Evolutionary conservation across 2,329 filamentous ascomycete genomes (phyloP), one percentile per base, ranked within the genome.

Genomic region (Lecanicillium sp.): DNA sequence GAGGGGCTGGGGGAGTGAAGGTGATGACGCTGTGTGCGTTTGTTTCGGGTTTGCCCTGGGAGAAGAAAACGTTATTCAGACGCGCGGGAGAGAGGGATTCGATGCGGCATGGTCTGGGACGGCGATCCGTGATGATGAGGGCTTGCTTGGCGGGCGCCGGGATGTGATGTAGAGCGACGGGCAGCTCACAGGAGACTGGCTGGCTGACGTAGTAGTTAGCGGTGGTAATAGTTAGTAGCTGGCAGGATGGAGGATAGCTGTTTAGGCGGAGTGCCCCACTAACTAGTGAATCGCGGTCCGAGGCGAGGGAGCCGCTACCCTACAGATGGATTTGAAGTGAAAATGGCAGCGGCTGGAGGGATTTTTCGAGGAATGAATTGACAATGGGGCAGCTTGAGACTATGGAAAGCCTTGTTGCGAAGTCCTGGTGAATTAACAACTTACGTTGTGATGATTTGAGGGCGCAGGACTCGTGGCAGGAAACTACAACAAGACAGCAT

Each of bases 131-230:
- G 29, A 37, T 26, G 29, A 37, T 26, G 27, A n/a, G 24, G 20
- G 37, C 36, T 21, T 17, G 36, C 19, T 24, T 14, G 20, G 36
- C 15, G 20, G 15, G 27, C n/a, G n/a, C n/a, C 27, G 20, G 20
- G 9, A 20, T 47, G 39, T 10, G 27, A 40, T 47, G 20, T 17
- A 29, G 32, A 40, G 35, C 44, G 44, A 27, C 24, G 40, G 19
- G 21, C 24, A 39, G 36, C 44, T 40, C 35, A 30, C 20, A 47
- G 44, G 44, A 39, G 44, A 45, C n/a, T n/a, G n/a, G n/a, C n/a
- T 33, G 24, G 44, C 35, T 47, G 44, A 46, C 44, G 44, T 46
- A n/a, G n/a, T n/a, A n/a, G n/a, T n/a, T n/a, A n/a, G n/a, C n/a
- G n/a, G n/a, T n/a, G n/a, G n/a, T n/a, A n/a, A n/a, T n/a, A n/a